These are phyloP conservation scores for Cyclotella cryptica DNA, from an alignment of 108 stramenopile species.

Conservation along the genomic window DNA sequence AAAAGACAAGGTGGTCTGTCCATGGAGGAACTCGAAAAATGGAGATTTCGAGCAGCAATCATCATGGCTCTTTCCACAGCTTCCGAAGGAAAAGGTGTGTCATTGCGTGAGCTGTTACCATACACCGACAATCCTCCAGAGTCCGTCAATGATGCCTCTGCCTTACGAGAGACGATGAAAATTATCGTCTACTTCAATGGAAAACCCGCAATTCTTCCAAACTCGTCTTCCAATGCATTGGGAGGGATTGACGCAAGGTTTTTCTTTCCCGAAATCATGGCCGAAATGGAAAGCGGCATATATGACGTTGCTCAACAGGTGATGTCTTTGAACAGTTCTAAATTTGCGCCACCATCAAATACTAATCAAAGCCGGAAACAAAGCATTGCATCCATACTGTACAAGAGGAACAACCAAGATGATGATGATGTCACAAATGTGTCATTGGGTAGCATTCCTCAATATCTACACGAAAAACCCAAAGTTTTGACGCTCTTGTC, in stretches of 20 bases:
- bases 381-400: slow-evolving; percentile 24
- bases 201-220: slow-evolving; percentile 45
- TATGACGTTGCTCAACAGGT: slow-evolving; percentile 18
- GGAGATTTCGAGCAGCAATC: slow-evolving; percentile 73
- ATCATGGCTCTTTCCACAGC: slow-evolving; percentile 54
- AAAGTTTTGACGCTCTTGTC: slow-evolving; percentile 64
- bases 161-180: slow-evolving; percentile 56
- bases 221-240: not conserved
- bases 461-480: slow-evolving; percentile 62
- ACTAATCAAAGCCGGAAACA: slow-evolving; percentile 11
- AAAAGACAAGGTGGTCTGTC: slow-evolving; percentile 3
- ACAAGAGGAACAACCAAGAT: slow-evolving; percentile 27
- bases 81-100: slow-evolving; percentile 49
- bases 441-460: slow-evolving; percentile 41
- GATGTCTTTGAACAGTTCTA: slow-evolving; percentile 22
- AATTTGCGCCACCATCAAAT: slow-evolving; percentile 43
- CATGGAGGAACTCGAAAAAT: slow-evolving; percentile 60
- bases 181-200: slow-evolving; percentile 86
- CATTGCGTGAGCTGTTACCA: slow-evolving; percentile 65
- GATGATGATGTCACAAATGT: slow-evolving; percentile 12
- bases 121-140: slow-evolving; percentile 76
- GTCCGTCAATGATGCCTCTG: slow-evolving; percentile 41
- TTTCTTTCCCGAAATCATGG: slow-evolving; percentile 79
- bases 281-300: slow-evolving; percentile 53
- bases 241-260: slow-evolving; percentile 52